These are phyloP conservation scores for Aphanomyces cochlioides DNA, from an alignment of 352 stramenopile genomes.

Conservation along the genomic window DNA sequence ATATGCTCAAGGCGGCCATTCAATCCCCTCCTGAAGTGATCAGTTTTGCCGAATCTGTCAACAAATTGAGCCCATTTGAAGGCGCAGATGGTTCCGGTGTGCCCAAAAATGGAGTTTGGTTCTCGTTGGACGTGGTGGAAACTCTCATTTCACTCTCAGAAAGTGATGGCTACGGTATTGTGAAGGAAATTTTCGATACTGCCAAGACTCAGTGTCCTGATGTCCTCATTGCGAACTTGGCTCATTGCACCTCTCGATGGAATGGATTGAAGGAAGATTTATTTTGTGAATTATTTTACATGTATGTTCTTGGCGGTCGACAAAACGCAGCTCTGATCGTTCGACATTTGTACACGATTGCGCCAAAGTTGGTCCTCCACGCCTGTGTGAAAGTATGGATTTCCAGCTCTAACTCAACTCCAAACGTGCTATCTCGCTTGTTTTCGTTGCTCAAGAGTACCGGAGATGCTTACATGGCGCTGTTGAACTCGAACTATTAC, in stretches of 20 bases:
- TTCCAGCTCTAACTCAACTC: conserved; percentile 60
- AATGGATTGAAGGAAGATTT: conserved; percentile 80
- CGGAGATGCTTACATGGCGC: conserved; percentile 69
- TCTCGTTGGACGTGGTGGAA: conserved; percentile 79
- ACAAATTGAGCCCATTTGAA: conserved; percentile 81
- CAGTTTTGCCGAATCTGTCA: conserved; percentile 71
- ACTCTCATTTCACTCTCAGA: conserved; percentile 74
- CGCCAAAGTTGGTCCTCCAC: conserved; percentile 82
- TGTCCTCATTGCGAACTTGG: conserved; percentile 82
- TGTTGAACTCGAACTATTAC: conserved; percentile 87
- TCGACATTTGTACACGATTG: conserved; percentile 80
- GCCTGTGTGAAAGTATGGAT: conserved; percentile 81
- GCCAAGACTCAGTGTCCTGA: conserved; percentile 82
- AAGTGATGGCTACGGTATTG: conserved; percentile 79
- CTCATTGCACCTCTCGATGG: conserved; percentile 67
- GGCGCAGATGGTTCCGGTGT: conserved; percentile 78
- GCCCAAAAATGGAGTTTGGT: conserved; percentile 84
- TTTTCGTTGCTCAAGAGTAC: conserved; percentile 85
- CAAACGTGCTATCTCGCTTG: conserved; percentile 74
- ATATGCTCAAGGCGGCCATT: conserved; percentile 70
- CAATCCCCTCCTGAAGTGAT: conserved; percentile 75
- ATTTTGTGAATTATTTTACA: conserved; percentile 83
- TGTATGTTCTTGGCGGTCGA: conserved; percentile 75
- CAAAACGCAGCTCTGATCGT: conserved; percentile 85
- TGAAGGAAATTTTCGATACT: conserved; percentile 70